phyloP scores from a whole-genome alignment of 1,284 basidiomycete species.

The Phenoliferia sp. region DNA sequence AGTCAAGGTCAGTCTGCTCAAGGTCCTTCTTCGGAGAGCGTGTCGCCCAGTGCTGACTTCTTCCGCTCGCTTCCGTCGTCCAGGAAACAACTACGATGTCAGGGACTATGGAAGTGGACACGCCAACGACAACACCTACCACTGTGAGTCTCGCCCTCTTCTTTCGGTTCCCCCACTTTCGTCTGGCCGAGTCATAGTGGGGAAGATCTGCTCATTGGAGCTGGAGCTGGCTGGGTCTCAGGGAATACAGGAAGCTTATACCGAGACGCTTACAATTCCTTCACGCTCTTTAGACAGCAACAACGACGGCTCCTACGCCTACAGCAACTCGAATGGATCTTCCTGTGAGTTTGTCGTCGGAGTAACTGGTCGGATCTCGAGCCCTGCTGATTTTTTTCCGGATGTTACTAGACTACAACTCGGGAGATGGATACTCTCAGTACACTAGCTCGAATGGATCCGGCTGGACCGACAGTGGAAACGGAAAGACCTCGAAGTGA shows the following conservation, averaged over 20 bases:
- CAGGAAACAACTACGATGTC: conserved; percentile 3
- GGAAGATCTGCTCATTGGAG: too few relatives aligned
- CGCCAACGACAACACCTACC: conserved; percentile 3
- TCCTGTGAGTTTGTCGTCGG: background rate
- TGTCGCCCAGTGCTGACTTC: too few relatives aligned
- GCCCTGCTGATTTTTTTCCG: background rate
- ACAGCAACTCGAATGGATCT: background rate
- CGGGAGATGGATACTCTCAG: background rate
- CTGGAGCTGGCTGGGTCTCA: too few relatives aligned
- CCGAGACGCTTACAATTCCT: background rate
- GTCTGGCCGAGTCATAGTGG: background rate
- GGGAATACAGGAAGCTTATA: background rate
- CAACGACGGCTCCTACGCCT: background rate
- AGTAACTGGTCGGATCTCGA: background rate
- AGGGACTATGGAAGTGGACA: background rate
- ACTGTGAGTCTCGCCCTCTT: background rate
- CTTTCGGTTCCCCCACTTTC: background rate
- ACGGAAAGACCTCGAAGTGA: background rate
- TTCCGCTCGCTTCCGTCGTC: background rate
- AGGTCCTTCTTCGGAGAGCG: background rate
- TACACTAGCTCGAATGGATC: background rate
- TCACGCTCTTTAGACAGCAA: background rate
- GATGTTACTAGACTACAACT: background rate
- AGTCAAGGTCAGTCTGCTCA: conserved; percentile 2
- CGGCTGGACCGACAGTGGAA: background rate